Base-by-base conservation (phyloP, 176 grass and related monocot species). In the Oryza nivara region DNA sequence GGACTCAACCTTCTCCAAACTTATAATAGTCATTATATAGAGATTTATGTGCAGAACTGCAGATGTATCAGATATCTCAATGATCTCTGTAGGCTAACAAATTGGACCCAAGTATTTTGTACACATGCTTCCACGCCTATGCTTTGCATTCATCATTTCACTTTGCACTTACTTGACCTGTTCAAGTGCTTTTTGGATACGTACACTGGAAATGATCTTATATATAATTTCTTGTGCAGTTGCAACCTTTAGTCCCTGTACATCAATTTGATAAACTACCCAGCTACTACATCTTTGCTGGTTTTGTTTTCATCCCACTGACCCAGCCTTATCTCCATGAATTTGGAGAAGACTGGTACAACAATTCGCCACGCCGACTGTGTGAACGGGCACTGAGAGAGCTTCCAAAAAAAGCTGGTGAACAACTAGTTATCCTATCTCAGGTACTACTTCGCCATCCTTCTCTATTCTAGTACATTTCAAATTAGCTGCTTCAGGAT, bases 271-370 rank as follows among this genome's bases (percentile, higher is more conserved):
- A 98, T 87, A 88, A 92, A 75, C 78, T 98, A 71, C 96, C 96
- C 66, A 95, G 93, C 80, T 98, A 95, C 70, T 98, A 95, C 82
- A 98, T 98, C 30, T 98, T 98, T 80, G 91, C 93, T 72, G 96
- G 96, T 83, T 91, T 98, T 70, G 85, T 98, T 45, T 98, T 98
- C 84, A 83, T 95, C 70, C 96, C 93, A 22, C 89, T 98, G 28
- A 94, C 93, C 80, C 96, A 95, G 77, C 96, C 96, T 76, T 98
- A 98, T 83, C 96, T 98, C 85, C 96, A 98, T 83, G 96, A 98
- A 77, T 95, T 90, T 90, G 96, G 96, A 76, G 96, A 95, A 60
- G 96, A 98, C 83, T 98, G 93, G 96, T 98, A 95, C 86, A 98
- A 98, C 63, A 74, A 49, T 84, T 98, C 96, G 3, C 96, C 96